A percentile compares a stretch with the other conserved stretches of the same genome.
Evolutionary conservation across 2,329 filamentous ascomycete genomes (phyloP).

Genomic region (Aspergillus sergii): DNA sequence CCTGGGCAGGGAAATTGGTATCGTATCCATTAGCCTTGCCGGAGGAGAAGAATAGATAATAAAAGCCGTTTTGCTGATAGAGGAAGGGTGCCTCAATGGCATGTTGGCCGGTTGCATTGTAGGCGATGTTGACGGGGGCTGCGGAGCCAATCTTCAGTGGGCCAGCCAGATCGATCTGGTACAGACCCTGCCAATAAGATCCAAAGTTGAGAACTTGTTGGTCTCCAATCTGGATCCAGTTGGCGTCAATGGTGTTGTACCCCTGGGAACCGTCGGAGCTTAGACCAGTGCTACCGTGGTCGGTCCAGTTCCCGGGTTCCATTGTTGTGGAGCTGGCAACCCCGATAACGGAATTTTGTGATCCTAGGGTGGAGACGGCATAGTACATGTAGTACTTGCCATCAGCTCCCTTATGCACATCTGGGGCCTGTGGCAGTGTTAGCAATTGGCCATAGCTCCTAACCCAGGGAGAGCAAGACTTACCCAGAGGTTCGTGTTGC

Average conservation of each 20-base stretch:
- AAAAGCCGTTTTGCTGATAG: slow-evolving; percentile 58
- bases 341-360: slow-evolving; percentile 64
- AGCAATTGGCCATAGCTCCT: background rate
- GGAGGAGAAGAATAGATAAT: slow-evolving; percentile 67
- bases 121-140: slow-evolving; percentile 54
- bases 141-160: slow-evolving; percentile 31
- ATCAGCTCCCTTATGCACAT: slow-evolving; percentile 59
- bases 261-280: slow-evolving; percentile 39
- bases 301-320: slow-evolving; percentile 38
- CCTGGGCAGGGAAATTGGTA: slow-evolving; percentile 51
- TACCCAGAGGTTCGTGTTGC: slow-evolving; percentile 55
- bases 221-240: slow-evolving; percentile 49
- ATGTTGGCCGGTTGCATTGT: slow-evolving; percentile 54
- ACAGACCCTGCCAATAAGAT: slow-evolving; percentile 70
- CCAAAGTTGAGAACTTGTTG: slow-evolving; percentile 62
- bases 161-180: slow-evolving; percentile 55
- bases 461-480: slow-evolving; percentile 5
- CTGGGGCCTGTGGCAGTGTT: slow-evolving; percentile 57
- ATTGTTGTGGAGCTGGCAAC: slow-evolving; percentile 53
- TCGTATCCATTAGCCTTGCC: slow-evolving; percentile 62
- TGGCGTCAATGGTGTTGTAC: slow-evolving; percentile 66
- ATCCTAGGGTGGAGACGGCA: slow-evolving; percentile 63
- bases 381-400: slow-evolving; percentile 68
- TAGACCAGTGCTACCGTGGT: slow-evolving; percentile 38
- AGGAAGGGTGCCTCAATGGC: slow-evolving; percentile 62